Conservation (phyloP, 305 asterid species). For the Fraxinus latifolia region DNA sequence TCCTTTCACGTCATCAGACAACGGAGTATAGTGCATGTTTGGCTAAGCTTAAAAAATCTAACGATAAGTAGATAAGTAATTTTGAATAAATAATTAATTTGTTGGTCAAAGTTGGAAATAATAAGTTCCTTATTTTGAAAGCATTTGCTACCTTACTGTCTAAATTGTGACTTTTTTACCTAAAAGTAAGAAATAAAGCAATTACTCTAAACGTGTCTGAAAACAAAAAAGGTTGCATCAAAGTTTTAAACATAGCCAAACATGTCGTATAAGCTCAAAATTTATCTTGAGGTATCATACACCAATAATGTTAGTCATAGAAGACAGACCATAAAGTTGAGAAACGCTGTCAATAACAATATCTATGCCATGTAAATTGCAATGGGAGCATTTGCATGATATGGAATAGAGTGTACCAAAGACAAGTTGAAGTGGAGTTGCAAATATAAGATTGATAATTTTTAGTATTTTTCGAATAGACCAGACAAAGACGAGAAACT, state of each 20-base stretch:
- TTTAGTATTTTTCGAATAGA: not conserved
- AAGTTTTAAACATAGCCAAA: not conserved
- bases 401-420: not conserved
- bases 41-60: not conserved
- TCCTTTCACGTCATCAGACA: not conserved
- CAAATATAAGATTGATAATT: not conserved
- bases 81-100: not conserved
- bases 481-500: not conserved
- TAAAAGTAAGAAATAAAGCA: not conserved
- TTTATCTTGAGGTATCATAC: not conserved
- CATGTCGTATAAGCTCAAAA: not conserved
- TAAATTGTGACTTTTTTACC: not conserved
- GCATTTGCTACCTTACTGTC: not conserved
- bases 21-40: not conserved
- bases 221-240: not conserved
- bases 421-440: not conserved
- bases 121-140: not conserved
- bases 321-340: not conserved
- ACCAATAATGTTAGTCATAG: not conserved
- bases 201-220: not conserved
- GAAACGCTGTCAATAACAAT: not conserved
- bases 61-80: not conserved
- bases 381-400: not conserved
- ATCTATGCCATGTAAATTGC: not conserved
- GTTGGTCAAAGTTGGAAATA: not conserved